A percentile compares a stretch with the other conserved stretches of the same genome.
Conservation (phyloP, 768 basidiomycete genomes). For the Leccinum arenicola region DNA sequence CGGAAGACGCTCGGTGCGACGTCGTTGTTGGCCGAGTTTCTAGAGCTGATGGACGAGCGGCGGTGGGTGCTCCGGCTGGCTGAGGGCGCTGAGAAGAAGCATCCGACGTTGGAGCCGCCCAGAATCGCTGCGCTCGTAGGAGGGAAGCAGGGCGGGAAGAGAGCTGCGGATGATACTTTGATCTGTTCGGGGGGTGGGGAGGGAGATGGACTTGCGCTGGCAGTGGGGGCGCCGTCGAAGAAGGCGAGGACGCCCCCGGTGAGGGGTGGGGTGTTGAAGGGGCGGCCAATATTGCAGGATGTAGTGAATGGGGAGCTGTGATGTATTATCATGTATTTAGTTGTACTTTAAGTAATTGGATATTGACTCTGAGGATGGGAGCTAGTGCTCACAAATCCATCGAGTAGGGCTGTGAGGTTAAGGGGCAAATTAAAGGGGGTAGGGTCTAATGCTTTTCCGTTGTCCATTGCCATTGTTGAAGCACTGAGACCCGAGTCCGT, state of each 20-base stretch:
- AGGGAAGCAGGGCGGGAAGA: conserved; percentile 18
- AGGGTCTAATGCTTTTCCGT: no score
- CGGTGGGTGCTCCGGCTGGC: conserved; percentile 71
- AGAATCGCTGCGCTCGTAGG: neutral
- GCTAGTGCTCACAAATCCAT: neutral
- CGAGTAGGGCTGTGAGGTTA: neutral
- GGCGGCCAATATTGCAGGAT: conserved; percentile 60
- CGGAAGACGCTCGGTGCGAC: conserved; percentile 67
- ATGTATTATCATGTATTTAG: conserved; percentile 1
- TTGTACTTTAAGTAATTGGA: neutral
- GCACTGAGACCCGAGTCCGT: no score
- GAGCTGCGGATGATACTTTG: neutral
- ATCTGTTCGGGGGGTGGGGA: neutral
- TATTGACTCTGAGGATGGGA: neutral
- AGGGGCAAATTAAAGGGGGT: neutral
- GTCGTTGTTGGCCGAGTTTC: conserved; percentile 68
- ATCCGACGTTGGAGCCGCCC: conserved; percentile 35
- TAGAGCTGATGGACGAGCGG: conserved; percentile 67
- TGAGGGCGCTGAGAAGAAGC: conserved; percentile 49
- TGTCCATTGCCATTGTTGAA: neutral
- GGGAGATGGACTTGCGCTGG: neutral
- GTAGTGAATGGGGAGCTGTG: conserved; percentile 44
- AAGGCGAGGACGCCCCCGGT: conserved; percentile 35
- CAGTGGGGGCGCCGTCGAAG: conserved; percentile 24
- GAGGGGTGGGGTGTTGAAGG: conserved; percentile 47